Base-by-base conservation (phyloP, 169 alveolate species). In the Theileria sp. region DNA sequence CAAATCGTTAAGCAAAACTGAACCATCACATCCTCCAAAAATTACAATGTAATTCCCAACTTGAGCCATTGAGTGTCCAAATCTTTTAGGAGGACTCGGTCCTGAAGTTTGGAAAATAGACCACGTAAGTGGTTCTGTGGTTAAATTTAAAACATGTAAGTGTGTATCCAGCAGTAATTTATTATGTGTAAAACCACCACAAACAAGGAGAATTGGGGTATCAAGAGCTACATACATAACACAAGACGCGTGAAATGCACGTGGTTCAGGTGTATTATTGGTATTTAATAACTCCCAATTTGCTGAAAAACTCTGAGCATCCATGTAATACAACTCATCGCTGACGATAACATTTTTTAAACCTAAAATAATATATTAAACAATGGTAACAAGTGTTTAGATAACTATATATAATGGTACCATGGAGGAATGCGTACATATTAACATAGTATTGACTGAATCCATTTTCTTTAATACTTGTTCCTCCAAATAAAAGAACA, bases 171-270 rank as follows among this genome's bases (percentile, higher is more conserved):
- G 6, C 10, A 73, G 44, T 62, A 15, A 19, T 32, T 79, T 51
- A 15, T 72, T 62, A 0, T 12, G 51, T 17, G 79, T 80, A 49
- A 85, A 79, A 28, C 91, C 91, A 8, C 91, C 91, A 0, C 64
- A 28, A 23, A 85, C 61, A 26, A 68, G 68, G 6, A 85, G 67
- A 5, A 85, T 19, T 0, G 91, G 91, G 17, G 83, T 85, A 8
- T 30, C 91, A 19, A 72, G 38, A 19, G 51, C 54, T 7, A 74
- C 61, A 62, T 85, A 85, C 30, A 85, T 50, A 4, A 85, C 65
- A 17, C 80, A 56, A n/a, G 91, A 60, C 26, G 86, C 87, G 75
- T 85, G 91, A 70, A 85, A 85, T 17, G 91, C 91, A 23, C 91
- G 72, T 7, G 91, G 76, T 12, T 58, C 50, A 8, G 87, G 91